Base-by-base conservation (phyloP, 1,139 yeast genomes). In the Geotrichum histeridarum region DNA sequence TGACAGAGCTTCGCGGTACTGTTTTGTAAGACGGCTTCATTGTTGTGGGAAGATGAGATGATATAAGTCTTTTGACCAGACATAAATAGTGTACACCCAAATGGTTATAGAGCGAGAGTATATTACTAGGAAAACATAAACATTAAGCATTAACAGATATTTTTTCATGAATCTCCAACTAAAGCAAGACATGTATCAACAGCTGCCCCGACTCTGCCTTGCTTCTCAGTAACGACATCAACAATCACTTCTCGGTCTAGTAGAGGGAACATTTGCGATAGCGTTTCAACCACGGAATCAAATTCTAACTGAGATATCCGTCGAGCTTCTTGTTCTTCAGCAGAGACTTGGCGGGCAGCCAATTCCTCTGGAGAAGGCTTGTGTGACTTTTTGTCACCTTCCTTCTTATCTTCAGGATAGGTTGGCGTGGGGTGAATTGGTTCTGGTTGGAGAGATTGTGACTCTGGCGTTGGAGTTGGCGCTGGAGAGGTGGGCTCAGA, bases 231-330 rank as follows among this genome's bases (percentile, higher is more conserved):
- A 32, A 88, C 77, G 3, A 90, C 84, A 65, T 90, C 96, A 53
- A 77, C 80, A 51, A 90, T 75, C 1, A 90, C 73, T 0, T 80
- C 84, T 42, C 73, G 73, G 61, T 89, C 96, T 57, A 89, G 72
- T 38, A 74, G 74, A 0, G 96, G 95, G 69, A 90, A 89, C 81
- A 90, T 86, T 54, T 82, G 83, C 33, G 72, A 72, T 50, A 90
- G 73, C 1, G 80, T 79, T 3, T 71, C 72, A 9, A 75, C 66
- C 11, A 76, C 76, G 36, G 73, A 73, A 37, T 70, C 70, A 48
- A 71, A 72, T 58, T 80, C 81, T 54, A 70, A 65, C 44, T 69
- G 65, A 49, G 69, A 65, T 31, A 70, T 63, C 49, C 72, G 58
- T 56, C 67, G 66, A 1, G 73, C 72, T 46, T 68, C 68, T 43